Evolutionary conservation across 2,329 filamentous ascomycete genomes (phyloP).

Genomic region (Neofusicoccum laricinum): DNA sequence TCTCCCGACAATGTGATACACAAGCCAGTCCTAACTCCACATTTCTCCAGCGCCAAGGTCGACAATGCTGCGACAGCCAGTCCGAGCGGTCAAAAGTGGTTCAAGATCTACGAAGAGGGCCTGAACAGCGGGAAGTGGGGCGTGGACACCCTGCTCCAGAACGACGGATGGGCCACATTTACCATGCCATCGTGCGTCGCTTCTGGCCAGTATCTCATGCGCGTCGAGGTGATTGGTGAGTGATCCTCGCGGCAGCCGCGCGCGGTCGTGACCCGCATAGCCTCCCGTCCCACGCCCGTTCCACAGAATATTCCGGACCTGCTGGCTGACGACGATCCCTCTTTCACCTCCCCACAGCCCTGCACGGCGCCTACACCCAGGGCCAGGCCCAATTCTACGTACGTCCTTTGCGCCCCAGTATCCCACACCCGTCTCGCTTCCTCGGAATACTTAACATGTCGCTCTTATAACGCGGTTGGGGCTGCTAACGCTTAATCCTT

Average conservation of each 20-base stretch:
- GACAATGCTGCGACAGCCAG: slow-evolving; percentile 37
- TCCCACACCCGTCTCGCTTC: not conserved
- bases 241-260: not conserved
- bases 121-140: slow-evolving; percentile 46
- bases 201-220: slow-evolving; percentile 29
- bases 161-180: slow-evolving; percentile 43
- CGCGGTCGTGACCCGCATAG: not conserved
- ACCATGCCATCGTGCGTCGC: slow-evolving; percentile 36
- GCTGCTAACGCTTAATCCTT: not conserved
- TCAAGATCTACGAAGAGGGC: slow-evolving; percentile 42
- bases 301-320: slow-evolving; percentile 8
- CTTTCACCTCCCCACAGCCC: slow-evolving; percentile 11
- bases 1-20: not conserved
- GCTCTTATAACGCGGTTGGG: not conserved
- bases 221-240: slow-evolving; percentile 21
- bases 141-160: slow-evolving; percentile 49
- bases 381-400: slow-evolving; percentile 15
- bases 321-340: slow-evolving; percentile 1
- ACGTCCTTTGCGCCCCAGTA: not conserved
- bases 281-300: not conserved
- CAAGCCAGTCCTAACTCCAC: not conserved
- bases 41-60: slow-evolving; percentile 32
- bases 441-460: not conserved
- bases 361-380: slow-evolving; percentile 19
- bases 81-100: slow-evolving; percentile 41